Conservation (phyloP, 108 stramenopile genomes). For the Nitzschia sp. region DNA sequence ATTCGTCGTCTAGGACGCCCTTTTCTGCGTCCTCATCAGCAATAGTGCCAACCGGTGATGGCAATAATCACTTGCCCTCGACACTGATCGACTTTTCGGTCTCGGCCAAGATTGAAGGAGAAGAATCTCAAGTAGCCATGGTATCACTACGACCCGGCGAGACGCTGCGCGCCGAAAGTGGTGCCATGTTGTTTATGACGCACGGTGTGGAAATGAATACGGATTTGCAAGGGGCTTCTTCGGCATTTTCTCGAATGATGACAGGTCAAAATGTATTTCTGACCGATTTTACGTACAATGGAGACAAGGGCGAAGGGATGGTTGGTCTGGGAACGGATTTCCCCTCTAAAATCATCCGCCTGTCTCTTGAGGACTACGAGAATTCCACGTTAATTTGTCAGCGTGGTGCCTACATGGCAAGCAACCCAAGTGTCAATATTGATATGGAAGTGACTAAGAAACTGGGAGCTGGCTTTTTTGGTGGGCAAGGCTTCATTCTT, state of each 20-base stretch:
- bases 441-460: conserved; percentile 80
- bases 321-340: conserved; percentile 87
- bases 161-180: conserved; percentile 82
- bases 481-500: conserved; percentile 90
- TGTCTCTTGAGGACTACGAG: conserved; percentile 70
- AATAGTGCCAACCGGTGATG: conserved; percentile 1
- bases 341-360: conserved; percentile 79
- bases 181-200: conserved; percentile 88
- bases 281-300: conserved; percentile 74
- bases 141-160: conserved; percentile 78
- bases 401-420: conserved; percentile 80
- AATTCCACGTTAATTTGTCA: conserved; percentile 76
- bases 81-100: conserved; percentile 76
- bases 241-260: conserved; percentile 55
- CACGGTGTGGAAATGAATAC: conserved; percentile 48
- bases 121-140: conserved; percentile 88
- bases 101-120: conserved; percentile 75
- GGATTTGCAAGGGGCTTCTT: conserved; percentile 24
- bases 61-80: background rate
- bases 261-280: conserved; percentile 89
- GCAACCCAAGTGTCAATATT: conserved; percentile 76
- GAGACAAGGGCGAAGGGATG: conserved; percentile 32
- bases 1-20: background rate
- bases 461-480: conserved; percentile 83
- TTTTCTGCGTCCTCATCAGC: conserved; percentile 1